Base-by-base conservation (phyloP, 2,329 filamentous ascomycete genomes). In the Aspergillus hortae region DNA sequence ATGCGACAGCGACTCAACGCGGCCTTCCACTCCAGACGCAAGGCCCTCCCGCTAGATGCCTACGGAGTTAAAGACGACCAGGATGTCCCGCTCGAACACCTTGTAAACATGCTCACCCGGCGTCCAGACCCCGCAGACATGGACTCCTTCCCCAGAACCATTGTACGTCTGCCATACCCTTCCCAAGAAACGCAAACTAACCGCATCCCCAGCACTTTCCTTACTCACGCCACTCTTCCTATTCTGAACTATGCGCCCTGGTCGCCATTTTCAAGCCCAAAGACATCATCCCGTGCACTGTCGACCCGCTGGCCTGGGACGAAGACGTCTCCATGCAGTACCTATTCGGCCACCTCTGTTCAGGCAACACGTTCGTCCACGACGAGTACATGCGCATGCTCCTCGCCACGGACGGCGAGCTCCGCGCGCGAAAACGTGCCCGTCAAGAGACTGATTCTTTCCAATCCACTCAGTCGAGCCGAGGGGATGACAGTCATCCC, bases 221-320 rank as follows among this genome's bases (percentile, higher is more conserved):
- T 0, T 96, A 92, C 64, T 92, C 92, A 0, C 82, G 92, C 1
- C 92, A 97, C 68, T 95, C 92, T 0, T 95, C 90, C 0, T 92
- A 94, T 54, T 74, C 77, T 0, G 92, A 96, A 66, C 79, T 95
- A 2, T 87, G 89, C 56, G 72, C 84, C 48, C 73, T 96, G 1
- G 77, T 96, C 1, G 67, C 76, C 3, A 76, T 78, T 0, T 88
- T 96, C 60, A 80, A 74, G 25, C 91, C 91, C 0, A 82, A 74
- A 43, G 90, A 96, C 61, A 76, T 96, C 2, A 88, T 87, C 75
- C 90, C 92, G 0, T 96, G 91, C 64, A 95, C 90, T 0, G 83
- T 87, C 1, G 80, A 90, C 54, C 70, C 79, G 14, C 61, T 69
- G 0, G 73, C 73, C 1, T 96, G 91, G 91, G 73, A 74, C 25